Base-by-base conservation (phyloP, 108 stramenopile genomes). In the Aureococcus anophagefferens region DNA sequence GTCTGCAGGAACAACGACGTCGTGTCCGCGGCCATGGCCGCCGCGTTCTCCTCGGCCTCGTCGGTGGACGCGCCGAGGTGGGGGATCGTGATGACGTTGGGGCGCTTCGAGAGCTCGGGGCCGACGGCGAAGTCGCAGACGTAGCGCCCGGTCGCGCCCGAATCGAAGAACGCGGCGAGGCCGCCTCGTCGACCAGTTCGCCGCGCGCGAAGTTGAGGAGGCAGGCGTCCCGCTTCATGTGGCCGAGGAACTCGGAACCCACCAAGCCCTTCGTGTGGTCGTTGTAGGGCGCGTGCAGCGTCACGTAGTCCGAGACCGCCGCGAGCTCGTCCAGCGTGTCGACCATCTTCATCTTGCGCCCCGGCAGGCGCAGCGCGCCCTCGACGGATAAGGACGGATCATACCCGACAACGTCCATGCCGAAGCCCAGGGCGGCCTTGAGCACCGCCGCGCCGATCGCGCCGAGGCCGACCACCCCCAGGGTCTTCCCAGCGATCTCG, bases 11-110 rank as follows among this genome's bases (percentile, higher is more conserved):
- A 93, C 65, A 83, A 81, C 59, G 83, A 81, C 71, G 93, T 91
- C 33, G 93, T 92, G 66, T 90, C 83, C 1, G 91, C 91, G 30
- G 93, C 92, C 91, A 92, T 93, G 79, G 88, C 75, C 29, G 94
- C 85, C 51, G 93, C 94, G 69, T 89, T 86, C 79, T 93, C 91
- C 83, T 97, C 93, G 34, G 96, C 96, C 82, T 97, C 96, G 70
- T 84, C 90, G 18, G 96, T 97, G 30, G 92, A 93, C 44, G 96
- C 96, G 40, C 96, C 96, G 67, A 97, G 87, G 74, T 97, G 96
- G 28, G 96, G 96, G 21, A 94, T 80, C 72, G 90, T 79, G 68
- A 97, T 79, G 31, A 92, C 76, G 77, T 92, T 92, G 51, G 84
- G 94, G 91, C 63, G 88, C 87, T 86, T 87, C 88, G 69, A 93